Conservation (phyloP, 208 protist species). For the Spongospora subterranea region DNA sequence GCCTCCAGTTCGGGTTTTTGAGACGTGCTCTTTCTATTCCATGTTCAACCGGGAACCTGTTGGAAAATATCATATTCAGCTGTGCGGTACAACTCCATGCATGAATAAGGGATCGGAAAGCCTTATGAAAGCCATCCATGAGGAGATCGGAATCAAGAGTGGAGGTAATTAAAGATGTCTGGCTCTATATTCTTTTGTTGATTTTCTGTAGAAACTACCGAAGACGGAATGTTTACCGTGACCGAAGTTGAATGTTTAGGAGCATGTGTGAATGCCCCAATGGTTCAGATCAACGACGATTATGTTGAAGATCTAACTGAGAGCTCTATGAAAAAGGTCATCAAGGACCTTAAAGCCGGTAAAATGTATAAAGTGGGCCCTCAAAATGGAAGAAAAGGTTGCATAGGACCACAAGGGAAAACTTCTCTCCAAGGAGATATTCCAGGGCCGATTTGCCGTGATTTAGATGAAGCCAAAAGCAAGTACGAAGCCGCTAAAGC, state of each 20-base stretch:
- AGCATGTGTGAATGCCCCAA: conserved; percentile 84
- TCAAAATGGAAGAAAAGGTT: conserved; percentile 72
- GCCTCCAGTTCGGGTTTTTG: conserved; percentile 80
- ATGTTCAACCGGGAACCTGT: conserved; percentile 82
- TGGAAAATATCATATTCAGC: conserved; percentile 70
- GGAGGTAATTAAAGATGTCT: conserved; percentile 66
- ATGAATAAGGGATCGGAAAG: conserved; percentile 75
- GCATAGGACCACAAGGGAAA: conserved; percentile 72
- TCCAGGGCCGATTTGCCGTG: conserved; percentile 64
- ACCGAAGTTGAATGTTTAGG: conserved; percentile 85
- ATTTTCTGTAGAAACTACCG: conserved; percentile 74
- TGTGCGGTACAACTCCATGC: conserved; percentile 85
- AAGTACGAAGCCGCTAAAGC: conserved; percentile 51
- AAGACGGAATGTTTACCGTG: conserved; percentile 79
- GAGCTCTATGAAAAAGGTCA: conserved; percentile 67
- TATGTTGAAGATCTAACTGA: conserved; percentile 74
- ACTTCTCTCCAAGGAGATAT: conserved; percentile 68
- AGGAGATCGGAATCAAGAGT: conserved; percentile 76
- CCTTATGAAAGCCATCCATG: conserved; percentile 74
- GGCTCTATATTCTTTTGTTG: neutral
- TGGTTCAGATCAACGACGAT: conserved; percentile 80
- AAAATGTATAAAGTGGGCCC: conserved; percentile 73
- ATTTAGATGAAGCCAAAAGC: conserved; percentile 44
- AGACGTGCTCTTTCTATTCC: conserved; percentile 85
- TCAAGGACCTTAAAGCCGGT: conserved; percentile 72